A percentile compares a stretch with the other conserved stretches of the same genome.
Evolutionary conservation across 2,329 filamentous ascomycete genomes (phyloP).

Genomic region (Colletotrichum tropicale): DNA sequence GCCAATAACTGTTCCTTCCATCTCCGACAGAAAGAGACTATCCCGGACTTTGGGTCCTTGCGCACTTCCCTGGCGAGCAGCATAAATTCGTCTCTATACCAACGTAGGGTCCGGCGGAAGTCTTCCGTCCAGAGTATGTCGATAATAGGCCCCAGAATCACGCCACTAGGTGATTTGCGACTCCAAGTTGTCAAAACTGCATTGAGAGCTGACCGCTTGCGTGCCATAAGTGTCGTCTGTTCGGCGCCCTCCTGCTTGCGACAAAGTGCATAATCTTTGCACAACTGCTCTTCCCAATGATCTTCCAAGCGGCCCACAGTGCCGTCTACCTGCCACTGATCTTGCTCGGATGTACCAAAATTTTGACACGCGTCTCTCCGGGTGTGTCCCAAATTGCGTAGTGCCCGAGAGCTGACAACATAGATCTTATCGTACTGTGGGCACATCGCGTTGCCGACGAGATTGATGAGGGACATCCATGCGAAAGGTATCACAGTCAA

Average conservation of each 20-base stretch:
- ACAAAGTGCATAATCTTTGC: not conserved
- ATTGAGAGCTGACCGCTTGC: not conserved
- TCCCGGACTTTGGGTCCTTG: not conserved
- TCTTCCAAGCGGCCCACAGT: not conserved
- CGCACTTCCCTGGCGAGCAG: rapidly evolving
- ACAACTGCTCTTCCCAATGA: not conserved
- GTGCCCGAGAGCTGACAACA: rapidly evolving
- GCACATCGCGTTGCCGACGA: rapidly evolving
- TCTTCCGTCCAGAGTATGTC: not conserved
- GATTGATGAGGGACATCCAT: not conserved
- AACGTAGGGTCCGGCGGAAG: not conserved
- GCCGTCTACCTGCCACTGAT: not conserved
- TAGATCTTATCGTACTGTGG: not conserved
- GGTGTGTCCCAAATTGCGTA: rapidly evolving
- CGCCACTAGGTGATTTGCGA: not conserved
- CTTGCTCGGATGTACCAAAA: too few relatives aligned
- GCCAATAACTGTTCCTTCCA: too few relatives aligned
- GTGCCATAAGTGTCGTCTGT: not conserved
- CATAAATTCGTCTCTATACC: not conserved
- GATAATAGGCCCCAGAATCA: not conserved
- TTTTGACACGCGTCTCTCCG: rapidly evolving
- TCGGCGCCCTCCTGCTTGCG: not conserved
- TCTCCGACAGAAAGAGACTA: too few relatives aligned
- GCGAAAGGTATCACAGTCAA: not conserved
- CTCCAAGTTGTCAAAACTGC: not conserved